phyloP scores from a whole-genome alignment of 148 eudicot genomes.

The Rheum nobile region DNA sequence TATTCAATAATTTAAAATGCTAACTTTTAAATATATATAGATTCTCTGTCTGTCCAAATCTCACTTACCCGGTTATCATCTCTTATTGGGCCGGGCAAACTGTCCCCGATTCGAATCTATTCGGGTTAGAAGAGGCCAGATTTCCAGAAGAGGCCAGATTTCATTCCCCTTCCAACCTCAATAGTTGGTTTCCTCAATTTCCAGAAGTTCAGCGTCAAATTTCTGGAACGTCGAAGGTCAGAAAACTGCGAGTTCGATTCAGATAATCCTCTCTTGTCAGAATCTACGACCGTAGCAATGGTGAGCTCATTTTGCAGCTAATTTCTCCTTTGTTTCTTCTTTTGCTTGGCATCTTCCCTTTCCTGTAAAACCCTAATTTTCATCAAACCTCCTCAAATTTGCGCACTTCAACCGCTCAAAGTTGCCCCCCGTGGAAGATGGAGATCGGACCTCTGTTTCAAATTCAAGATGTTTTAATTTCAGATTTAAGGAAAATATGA shows the following conservation, averaged over 20 bases:
- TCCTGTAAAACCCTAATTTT: not conserved
- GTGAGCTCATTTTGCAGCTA: slow-evolving; percentile 6
- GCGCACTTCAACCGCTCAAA: not conserved
- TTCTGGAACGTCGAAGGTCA: not conserved
- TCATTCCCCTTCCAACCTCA: not conserved
- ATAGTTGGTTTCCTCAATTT: not conserved
- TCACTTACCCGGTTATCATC: too few species aligned
- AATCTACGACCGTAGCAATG: not conserved
- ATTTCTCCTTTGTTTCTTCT: not conserved
- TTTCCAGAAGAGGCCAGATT: not conserved
- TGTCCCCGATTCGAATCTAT: not conserved
- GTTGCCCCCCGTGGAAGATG: too few species aligned
- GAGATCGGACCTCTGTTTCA: not conserved
- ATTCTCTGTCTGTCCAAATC: too few species aligned
- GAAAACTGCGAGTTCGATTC: not conserved
- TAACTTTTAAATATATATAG: too few species aligned
- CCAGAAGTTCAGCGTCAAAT: not conserved
- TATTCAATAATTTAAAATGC: too few species aligned
- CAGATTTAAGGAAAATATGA: not conserved
- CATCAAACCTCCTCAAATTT: not conserved
- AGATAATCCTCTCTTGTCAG: not conserved
- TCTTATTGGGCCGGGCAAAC: too few species aligned
- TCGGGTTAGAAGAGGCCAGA: too few species aligned
- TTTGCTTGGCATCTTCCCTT: not conserved
- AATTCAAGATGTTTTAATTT: too few species aligned